phyloP scores from a whole-genome alignment of 2,329 filamentous ascomycete species.

The Aspergillus aculeatus region DNA sequence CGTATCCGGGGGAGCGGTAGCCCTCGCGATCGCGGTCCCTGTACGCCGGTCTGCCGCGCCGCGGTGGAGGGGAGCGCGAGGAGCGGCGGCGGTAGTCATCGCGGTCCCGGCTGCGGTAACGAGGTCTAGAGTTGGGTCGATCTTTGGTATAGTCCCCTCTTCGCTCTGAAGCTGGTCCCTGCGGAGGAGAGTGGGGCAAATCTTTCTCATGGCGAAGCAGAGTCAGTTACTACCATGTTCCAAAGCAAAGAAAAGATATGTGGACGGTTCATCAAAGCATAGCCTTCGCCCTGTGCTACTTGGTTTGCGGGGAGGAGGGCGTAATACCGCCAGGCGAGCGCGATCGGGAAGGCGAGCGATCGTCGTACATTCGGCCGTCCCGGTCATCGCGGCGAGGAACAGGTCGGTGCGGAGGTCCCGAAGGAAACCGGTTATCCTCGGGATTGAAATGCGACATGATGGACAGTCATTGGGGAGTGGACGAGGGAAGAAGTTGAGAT shows the following conservation, averaged over 20 bases:
- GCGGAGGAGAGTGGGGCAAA: slow-evolving; percentile 35
- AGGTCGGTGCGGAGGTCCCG: slow-evolving; percentile 23
- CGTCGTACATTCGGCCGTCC: slow-evolving; percentile 49
- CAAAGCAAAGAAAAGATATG: background rate
- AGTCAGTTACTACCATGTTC: slow-evolving; percentile 39
- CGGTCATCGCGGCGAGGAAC: slow-evolving; percentile 35
- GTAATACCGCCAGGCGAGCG: slow-evolving; percentile 45
- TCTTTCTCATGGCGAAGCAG: slow-evolving; percentile 37
- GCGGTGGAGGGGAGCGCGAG: slow-evolving; percentile 37
- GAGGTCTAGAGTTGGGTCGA: slow-evolving; percentile 27
- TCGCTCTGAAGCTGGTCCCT: slow-evolving; percentile 38
- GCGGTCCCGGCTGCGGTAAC: slow-evolving; percentile 35
- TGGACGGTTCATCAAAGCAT: background rate
- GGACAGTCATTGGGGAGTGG: background rate
- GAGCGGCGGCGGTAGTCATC: slow-evolving; percentile 35
- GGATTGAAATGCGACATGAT: slow-evolving; percentile 31
- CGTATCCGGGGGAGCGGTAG: slow-evolving; percentile 43
- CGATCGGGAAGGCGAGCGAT: slow-evolving; percentile 42
- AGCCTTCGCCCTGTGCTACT: slow-evolving; percentile 32
- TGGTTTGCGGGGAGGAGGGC: slow-evolving; percentile 44
- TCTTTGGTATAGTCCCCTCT: slow-evolving; percentile 37
- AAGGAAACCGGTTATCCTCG: slow-evolving; percentile 27
- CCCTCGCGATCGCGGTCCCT: slow-evolving; percentile 48
- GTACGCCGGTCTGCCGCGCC: slow-evolving; percentile 39
- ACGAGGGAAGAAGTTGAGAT: background rate